Evolutionary conservation across 2,329 filamentous ascomycete species (phyloP), one percentile per base, ranked within the genome.

Genomic region (Trichoderma koningii): DNA sequence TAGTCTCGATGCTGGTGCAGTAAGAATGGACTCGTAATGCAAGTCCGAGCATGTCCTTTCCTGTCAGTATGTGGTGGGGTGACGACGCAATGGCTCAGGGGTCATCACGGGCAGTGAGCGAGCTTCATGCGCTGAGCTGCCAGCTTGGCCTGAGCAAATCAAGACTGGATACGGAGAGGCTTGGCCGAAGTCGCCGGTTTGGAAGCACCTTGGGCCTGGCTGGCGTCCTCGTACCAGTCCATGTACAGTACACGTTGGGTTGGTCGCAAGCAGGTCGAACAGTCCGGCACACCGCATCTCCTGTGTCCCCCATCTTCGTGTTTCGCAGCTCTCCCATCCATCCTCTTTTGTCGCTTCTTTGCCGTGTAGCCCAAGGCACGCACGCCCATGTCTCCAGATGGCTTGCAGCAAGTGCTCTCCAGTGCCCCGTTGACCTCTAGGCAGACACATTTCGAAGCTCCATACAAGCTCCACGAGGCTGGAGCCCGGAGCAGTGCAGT

Each of bases 361-460:
- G 57, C 26, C 47, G 45, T 50, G 44, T 41, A 26, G 59, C 9
- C 23, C 28, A 61, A 45, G 26, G 48, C 57, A 61, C 38, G 34
- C 34, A 38, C 34, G 34, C 34, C 34, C 26, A 34, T 30, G 59
- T 48, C 62, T 28, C 62, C 62, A 65, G 57, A 65, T 14, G 56
- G 63, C 63, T 65, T 65, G 57, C 57, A 44, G 41, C 57, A 63
- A 55, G 47, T 38, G 21, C 23, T 21, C 47, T 55, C 48, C 55
- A 61, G 48, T 30, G 56, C 63, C 63, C 55, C 63, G 50, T 65
- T 50, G 26, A 38, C 34, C 21, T 63, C 59, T 66, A 66, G 64
- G 64, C 64, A 66, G 64, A 66, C 64, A 45, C 23, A 66, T 66
- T 66, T 56, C 51, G 42, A 28, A 34, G 47, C 59, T 50, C 57